These are phyloP conservation scores for Akebia trifoliata DNA, from an alignment of 164 flowering plant genomes.

Conservation along the genomic window DNA sequence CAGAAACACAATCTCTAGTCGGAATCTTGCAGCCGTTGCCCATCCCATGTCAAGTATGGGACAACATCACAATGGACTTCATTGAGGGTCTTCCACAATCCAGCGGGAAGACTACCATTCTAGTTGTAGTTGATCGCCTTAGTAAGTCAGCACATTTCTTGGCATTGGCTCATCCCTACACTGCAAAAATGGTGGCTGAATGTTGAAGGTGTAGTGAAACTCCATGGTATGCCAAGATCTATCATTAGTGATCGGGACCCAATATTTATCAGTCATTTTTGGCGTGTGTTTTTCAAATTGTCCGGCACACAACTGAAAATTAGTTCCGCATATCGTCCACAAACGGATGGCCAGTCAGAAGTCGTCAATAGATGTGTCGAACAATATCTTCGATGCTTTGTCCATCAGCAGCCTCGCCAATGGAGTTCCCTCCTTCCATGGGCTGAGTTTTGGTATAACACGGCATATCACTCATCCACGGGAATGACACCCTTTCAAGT, in stretches of 20 bases:
- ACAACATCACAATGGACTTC: too few species aligned
- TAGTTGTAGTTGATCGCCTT: too few species aligned
- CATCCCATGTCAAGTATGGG: too few species aligned
- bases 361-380: not conserved
- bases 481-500: not conserved
- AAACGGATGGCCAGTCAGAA: not conserved
- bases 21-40: too few species aligned
- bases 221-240: not conserved
- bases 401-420: not conserved
- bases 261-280: not conserved
- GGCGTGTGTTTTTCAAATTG: too few species aligned
- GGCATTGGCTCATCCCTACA: not conserved
- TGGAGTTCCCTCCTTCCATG: not conserved
- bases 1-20: too few species aligned
- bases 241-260: not conserved
- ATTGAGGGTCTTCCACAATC: too few species aligned
- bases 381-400: not conserved
- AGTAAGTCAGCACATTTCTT: too few species aligned
- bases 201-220: not conserved
- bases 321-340: not conserved
- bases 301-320: not conserved
- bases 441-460: not conserved
- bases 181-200: not conserved
- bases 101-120: too few species aligned
- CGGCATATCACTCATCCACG: not conserved